Evolutionary conservation across 1,284 basidiomycete genomes (phyloP).

Genomic region (Melanopsichium pennsylvanicum): DNA sequence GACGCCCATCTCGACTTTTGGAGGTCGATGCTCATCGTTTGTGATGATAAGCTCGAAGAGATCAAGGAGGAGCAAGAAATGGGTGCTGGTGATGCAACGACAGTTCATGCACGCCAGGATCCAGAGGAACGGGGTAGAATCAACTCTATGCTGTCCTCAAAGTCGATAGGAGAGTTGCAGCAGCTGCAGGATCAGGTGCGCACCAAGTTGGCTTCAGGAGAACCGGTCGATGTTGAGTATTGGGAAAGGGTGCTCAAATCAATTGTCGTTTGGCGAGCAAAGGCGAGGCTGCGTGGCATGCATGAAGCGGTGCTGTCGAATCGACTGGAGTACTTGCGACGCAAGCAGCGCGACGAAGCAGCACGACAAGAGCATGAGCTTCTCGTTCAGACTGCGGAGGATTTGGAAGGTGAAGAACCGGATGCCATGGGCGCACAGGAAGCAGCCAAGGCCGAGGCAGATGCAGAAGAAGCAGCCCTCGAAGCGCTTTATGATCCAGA

Average conservation of each 20-base stretch:
- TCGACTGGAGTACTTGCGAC: conserved; percentile 90
- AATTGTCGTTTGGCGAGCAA: conserved; percentile 97
- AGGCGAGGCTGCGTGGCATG: conserved; percentile 87
- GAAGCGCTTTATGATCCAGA: conserved; percentile 67
- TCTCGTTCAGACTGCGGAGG: conserved; percentile 68
- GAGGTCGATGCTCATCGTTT: conserved; percentile 98
- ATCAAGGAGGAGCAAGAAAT: conserved; percentile 60
- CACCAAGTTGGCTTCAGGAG: conserved; percentile 84
- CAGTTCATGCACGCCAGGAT: conserved; percentile 69
- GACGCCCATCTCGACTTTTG: conserved; percentile 93
- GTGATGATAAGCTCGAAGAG: conserved; percentile 86
- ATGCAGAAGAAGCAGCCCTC: conserved; percentile 68
- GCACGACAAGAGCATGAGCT: conserved; percentile 89
- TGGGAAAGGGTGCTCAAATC: conserved; percentile 94
- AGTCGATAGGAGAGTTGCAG: conserved; percentile 74
- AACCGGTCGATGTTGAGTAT: conserved; percentile 95
- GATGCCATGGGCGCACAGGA: conserved; percentile 7
- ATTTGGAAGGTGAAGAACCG: conserved; percentile 12
- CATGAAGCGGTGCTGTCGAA: conserved; percentile 97
- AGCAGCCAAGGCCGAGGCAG: conserved; percentile 73
- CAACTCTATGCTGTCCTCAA: conserved; percentile 56
- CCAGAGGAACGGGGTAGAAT: conserved; percentile 54
- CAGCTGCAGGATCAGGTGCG: conserved; percentile 86
- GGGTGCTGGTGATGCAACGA: conserved; percentile 1
- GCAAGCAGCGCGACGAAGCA: conserved; percentile 93